phyloP scores from a whole-genome alignment of 129 eudicot species.

The Ambrosia artemisiifolia region DNA sequence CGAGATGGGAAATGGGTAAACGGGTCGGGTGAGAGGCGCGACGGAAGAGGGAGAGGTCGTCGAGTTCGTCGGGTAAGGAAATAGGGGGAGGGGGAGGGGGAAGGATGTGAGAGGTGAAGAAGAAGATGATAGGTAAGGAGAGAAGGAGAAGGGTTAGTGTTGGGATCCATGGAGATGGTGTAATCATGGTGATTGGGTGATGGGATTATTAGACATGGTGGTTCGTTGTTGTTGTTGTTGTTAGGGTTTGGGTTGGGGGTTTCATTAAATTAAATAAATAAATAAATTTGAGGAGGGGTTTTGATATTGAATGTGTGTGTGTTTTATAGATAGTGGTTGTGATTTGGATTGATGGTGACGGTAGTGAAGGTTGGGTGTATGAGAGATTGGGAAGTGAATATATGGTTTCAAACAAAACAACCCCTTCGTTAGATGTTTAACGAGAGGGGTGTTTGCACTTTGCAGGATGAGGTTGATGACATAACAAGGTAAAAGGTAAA shows the following conservation, averaged over 20 bases:
- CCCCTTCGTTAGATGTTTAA: no score
- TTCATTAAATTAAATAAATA: not conserved
- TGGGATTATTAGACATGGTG: conserved; percentile 23
- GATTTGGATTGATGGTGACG: not conserved
- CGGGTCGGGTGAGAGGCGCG: conserved; percentile 50
- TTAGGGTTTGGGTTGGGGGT: conserved; percentile 13
- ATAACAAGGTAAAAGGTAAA: no score
- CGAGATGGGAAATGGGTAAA: conserved; percentile 38
- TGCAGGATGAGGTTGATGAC: no score
- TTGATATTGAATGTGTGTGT: not conserved
- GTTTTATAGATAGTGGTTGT: conserved; percentile 6
- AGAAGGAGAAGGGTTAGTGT: conserved; percentile 32
- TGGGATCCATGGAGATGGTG: conserved; percentile 35
- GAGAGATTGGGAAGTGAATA: not conserved
- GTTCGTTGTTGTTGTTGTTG: no score
- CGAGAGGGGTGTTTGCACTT: no score
- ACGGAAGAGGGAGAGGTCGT: conserved; percentile 76
- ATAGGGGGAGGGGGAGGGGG: conserved; percentile 49
- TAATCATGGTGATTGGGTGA: conserved; percentile 7
- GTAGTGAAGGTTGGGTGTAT: not conserved
- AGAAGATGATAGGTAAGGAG: conserved; percentile 56
- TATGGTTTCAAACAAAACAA: not conserved
- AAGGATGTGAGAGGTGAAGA: conserved; percentile 43
- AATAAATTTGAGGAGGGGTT: no score
- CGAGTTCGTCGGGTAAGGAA: conserved; percentile 74